Percentiles rank a stretch among this genome's conserved stretches.
Conservation (phyloP, 768 basidiomycete genomes). For the Russula sp. region DNA sequence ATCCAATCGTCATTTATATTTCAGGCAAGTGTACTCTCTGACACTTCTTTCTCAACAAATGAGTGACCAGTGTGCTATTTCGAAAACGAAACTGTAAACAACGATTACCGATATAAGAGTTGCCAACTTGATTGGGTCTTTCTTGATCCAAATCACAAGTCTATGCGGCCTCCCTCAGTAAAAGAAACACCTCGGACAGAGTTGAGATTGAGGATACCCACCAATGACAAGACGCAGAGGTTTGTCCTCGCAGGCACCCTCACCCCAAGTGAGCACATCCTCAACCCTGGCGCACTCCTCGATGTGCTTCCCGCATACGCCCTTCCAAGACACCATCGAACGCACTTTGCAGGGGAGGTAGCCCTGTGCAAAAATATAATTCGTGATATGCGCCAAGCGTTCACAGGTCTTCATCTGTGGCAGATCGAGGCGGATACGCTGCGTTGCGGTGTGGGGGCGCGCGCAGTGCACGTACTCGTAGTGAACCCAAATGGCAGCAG, state of each 20-base stretch:
- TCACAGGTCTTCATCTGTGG: constrained; percentile 29
- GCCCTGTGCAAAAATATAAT: constrained; percentile 38
- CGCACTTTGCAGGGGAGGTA: constrained; percentile 33
- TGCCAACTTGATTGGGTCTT: not conserved
- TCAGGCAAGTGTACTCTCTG: no score
- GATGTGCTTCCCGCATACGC: constrained; percentile 30
- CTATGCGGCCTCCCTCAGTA: not conserved
- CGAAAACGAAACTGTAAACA: no score
- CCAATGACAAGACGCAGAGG: constrained; percentile 34
- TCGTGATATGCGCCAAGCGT: constrained; percentile 40
- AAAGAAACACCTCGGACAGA: not conserved
- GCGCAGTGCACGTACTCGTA: constrained; percentile 35
- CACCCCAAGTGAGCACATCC: constrained; percentile 27
- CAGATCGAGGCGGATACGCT: constrained; percentile 37
- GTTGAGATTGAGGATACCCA: constrained; percentile 17
- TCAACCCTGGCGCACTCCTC: constrained; percentile 27
- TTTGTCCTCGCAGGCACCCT: constrained; percentile 32
- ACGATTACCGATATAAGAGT: not conserved
- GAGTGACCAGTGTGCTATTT: no score
- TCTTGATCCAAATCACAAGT: not conserved
- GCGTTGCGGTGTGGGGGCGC: constrained; percentile 30
- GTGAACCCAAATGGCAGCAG: constrained; percentile 38
- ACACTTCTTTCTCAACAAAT: no score
- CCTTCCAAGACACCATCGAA: constrained; percentile 37
- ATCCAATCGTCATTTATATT: no score